These are phyloP conservation scores for Scenedesmus sp. DNA, from an alignment of 163 green algal species.

Conservation along the genomic window DNA sequence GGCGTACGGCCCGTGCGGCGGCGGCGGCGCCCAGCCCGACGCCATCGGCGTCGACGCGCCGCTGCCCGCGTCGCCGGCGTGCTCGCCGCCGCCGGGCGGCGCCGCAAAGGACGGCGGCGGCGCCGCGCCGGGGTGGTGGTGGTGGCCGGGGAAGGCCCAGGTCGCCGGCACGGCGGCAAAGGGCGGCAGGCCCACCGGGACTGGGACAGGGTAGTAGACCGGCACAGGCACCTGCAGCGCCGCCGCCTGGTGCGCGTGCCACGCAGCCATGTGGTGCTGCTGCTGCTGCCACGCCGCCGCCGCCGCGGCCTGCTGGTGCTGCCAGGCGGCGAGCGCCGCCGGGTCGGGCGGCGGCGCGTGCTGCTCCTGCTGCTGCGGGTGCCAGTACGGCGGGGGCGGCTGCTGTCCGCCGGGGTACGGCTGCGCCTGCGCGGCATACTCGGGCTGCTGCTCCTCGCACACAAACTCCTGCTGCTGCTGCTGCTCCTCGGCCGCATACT, in stretches of 20 bases:
- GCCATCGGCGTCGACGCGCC: too few species aligned
- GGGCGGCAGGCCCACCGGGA: too few species aligned
- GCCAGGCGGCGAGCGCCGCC: not conserved
- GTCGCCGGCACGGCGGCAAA: too few species aligned
- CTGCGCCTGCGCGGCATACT: not conserved
- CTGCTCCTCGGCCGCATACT: not conserved
- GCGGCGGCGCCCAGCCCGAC: too few species aligned
- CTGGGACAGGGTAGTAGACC: constrained; percentile 18
- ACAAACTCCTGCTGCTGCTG: not conserved
- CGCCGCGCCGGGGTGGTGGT: too few species aligned
- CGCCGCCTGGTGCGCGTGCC: constrained; percentile 27
- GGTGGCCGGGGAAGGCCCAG: too few species aligned
- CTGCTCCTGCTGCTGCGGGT: constrained; percentile 25
- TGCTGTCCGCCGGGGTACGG: too few species aligned
- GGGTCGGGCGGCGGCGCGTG: not conserved
- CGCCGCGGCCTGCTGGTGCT: not conserved
- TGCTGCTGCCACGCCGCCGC: constrained; percentile 20
- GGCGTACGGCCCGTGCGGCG: not conserved
- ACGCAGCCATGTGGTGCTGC: constrained; percentile 26
- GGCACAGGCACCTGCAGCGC: constrained; percentile 7
- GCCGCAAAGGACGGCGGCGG: too few species aligned
- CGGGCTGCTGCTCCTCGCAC: constrained; percentile 3
- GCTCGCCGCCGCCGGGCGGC: too few species aligned
- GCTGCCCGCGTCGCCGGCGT: too few species aligned
- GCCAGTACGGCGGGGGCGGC: too few species aligned